These are phyloP conservation scores for Aspergillus aculeatus DNA, from an alignment of 2,329 filamentous ascomycete genomes.

Conservation along the genomic window DNA sequence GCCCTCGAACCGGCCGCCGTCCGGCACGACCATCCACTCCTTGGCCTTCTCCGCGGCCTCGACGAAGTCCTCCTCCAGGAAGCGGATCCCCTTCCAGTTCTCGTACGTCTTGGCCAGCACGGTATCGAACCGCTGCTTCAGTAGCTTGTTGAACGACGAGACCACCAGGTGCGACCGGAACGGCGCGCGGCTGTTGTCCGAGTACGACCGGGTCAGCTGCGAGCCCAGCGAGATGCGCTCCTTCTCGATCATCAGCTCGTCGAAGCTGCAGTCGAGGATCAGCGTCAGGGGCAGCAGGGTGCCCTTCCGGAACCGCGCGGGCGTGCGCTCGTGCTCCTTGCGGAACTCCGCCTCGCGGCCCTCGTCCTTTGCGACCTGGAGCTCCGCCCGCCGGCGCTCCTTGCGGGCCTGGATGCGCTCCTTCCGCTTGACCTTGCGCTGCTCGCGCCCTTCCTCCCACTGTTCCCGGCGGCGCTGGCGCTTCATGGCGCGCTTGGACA, in stretches of 20 bases:
- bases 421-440: constrained; percentile 58
- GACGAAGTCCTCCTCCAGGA: constrained; percentile 72
- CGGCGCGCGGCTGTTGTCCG: constrained; percentile 71
- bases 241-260: constrained; percentile 81
- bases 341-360: constrained; percentile 28
- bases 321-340: constrained; percentile 25
- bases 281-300: constrained; percentile 72
- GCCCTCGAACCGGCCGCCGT: constrained; percentile 60
- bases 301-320: constrained; percentile 34
- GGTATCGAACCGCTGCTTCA: constrained; percentile 78
- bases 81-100: constrained; percentile 75
- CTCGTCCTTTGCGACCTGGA: constrained; percentile 35
- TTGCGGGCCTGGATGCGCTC: constrained; percentile 56
- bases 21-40: constrained; percentile 61
- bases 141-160: constrained; percentile 70
- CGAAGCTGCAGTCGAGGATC: constrained; percentile 88
- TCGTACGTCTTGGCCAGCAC: constrained; percentile 69
- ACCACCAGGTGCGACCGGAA: constrained; percentile 72
- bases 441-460: constrained; percentile 71
- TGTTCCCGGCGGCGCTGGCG: constrained; percentile 68
- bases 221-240: constrained; percentile 79
- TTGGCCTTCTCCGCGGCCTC: constrained; percentile 65
- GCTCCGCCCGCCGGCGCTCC: constrained; percentile 46
- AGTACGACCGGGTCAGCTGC: constrained; percentile 85
- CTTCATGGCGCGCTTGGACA: constrained; percentile 87